Conservation (phyloP, 2,329 filamentous ascomycete species). For the Harringtonia aguacate region DNA sequence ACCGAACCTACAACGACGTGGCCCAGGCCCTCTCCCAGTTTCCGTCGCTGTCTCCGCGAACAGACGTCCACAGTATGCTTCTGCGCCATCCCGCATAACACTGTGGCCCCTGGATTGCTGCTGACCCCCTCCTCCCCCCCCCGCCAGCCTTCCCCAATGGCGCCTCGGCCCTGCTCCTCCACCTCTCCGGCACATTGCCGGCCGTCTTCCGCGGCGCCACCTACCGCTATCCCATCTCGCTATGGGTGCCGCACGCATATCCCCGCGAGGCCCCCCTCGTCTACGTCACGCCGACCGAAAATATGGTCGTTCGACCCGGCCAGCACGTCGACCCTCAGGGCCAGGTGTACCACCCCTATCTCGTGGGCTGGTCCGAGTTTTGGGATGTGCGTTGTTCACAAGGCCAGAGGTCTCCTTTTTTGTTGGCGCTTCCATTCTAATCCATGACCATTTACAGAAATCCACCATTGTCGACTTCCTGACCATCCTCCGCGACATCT, state of each 20-base stretch:
- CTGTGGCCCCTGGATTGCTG: no score
- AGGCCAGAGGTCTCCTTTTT: background rate
- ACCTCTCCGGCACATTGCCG: constrained; percentile 80
- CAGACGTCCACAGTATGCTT: constrained; percentile 82
- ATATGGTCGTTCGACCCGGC: constrained; percentile 81
- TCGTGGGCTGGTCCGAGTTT: constrained; percentile 79
- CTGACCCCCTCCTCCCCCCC: constrained; percentile 5
- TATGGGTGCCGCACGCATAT: constrained; percentile 92
- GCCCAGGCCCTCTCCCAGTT: constrained; percentile 72
- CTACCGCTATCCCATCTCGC: constrained; percentile 81
- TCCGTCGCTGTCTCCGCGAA: constrained; percentile 70
- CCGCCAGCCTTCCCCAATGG: constrained; percentile 76
- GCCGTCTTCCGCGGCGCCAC: constrained; percentile 79
- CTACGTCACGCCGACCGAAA: constrained; percentile 80
- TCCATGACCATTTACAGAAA: no score
- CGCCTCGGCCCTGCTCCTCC: constrained; percentile 72
- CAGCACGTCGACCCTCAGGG: constrained; percentile 94
- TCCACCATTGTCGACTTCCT: constrained; percentile 77
- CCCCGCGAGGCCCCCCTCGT: constrained; percentile 75
- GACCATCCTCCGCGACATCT: constrained; percentile 71
- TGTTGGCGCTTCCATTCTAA: background rate
- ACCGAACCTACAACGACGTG: constrained; percentile 85
- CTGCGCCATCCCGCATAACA: no score
- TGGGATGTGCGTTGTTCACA: constrained; percentile 91
- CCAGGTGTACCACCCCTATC: constrained; percentile 88